phyloP scores from a whole-genome alignment of 2,329 filamentous ascomycete genomes.

The Cladosporium sp. region DNA sequence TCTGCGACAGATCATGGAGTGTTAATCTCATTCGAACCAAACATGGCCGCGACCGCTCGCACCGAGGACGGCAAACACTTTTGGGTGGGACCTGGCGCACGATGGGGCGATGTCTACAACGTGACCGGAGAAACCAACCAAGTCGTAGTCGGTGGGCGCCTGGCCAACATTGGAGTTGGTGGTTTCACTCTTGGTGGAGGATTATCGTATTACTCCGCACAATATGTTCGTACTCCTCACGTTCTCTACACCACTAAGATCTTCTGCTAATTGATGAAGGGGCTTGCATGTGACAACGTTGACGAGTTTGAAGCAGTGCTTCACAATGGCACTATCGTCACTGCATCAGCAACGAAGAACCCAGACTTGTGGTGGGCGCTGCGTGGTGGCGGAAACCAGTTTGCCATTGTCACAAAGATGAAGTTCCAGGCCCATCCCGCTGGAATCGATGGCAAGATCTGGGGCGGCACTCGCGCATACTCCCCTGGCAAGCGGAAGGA shows the following conservation, averaged over 20 bases:
- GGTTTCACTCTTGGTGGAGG: conserved; percentile 50
- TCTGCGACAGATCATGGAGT: conserved; percentile 47
- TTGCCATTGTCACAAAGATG: conserved; percentile 38
- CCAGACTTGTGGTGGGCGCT: conserved; percentile 50
- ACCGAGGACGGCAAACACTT: not conserved
- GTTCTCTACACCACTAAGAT: not conserved
- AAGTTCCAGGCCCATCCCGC: conserved; percentile 26
- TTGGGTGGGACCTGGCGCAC: conserved; percentile 46
- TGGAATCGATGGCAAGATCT: conserved; percentile 12
- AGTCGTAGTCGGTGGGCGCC: conserved; percentile 48
- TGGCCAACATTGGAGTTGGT: conserved; percentile 46
- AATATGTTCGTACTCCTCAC: not conserved
- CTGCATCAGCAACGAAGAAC: conserved; percentile 45
- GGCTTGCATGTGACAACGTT: not conserved
- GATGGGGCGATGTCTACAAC: conserved; percentile 47
- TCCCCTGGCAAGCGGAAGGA: not conserved
- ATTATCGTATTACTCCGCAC: conserved; percentile 49
- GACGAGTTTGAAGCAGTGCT: not conserved
- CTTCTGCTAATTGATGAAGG: not conserved
- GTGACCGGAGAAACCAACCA: conserved; percentile 42
- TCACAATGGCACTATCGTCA: conserved; percentile 32
- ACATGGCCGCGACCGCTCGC: conserved; percentile 34
- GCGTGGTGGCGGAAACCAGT: conserved; percentile 46
- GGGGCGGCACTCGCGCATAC: not conserved
- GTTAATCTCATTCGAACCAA: conserved; percentile 47